Percentiles rank a stretch among this genome's conserved stretches.
Evolutionary conservation across 2,329 filamentous ascomycete species (phyloP).

Genomic region (Fusarium falciforme): DNA sequence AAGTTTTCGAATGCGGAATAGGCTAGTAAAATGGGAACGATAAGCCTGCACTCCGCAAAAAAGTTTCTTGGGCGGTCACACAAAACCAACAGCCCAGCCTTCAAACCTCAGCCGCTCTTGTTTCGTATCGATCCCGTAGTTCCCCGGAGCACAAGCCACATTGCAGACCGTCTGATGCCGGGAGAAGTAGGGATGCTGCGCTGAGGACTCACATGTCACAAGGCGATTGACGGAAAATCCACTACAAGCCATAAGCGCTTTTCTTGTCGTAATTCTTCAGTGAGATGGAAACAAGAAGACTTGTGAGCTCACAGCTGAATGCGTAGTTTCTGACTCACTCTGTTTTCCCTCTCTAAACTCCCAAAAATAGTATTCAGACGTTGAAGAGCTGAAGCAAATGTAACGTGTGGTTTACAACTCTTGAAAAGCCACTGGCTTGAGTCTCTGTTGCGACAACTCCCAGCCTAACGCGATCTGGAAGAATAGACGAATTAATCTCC

Average conservation of each 20-base stretch:
- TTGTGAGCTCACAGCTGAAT: not conserved
- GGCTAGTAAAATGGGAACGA: not conserved
- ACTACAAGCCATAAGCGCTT: not conserved
- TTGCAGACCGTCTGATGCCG: not conserved
- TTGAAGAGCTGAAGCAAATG: not conserved
- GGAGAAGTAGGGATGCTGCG: slow-evolving; percentile 15
- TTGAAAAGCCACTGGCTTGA: not conserved
- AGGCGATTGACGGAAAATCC: not conserved
- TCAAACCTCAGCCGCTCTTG: slow-evolving; percentile 30
- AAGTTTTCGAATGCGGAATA: slow-evolving; percentile 3
- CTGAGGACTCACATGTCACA: not conserved
- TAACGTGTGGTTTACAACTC: not conserved
- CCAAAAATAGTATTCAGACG: not conserved
- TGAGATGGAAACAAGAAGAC: not conserved
- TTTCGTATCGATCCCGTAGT: not conserved
- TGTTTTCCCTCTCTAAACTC: not conserved
- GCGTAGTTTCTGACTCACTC: not conserved
- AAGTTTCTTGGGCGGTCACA: slow-evolving; percentile 5
- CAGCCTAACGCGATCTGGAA: slow-evolving; percentile 23
- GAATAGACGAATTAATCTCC: slow-evolving; percentile 22
- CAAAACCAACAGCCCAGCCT: slow-evolving; percentile 14
- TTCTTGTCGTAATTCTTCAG: not conserved
- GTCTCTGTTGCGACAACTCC: not conserved
- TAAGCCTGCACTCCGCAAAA: not conserved
- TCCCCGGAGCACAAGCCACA: not conserved